Evolutionary conservation across 2,329 filamentous ascomycete species (phyloP).

Genomic region (Ceratocystis destructans): DNA sequence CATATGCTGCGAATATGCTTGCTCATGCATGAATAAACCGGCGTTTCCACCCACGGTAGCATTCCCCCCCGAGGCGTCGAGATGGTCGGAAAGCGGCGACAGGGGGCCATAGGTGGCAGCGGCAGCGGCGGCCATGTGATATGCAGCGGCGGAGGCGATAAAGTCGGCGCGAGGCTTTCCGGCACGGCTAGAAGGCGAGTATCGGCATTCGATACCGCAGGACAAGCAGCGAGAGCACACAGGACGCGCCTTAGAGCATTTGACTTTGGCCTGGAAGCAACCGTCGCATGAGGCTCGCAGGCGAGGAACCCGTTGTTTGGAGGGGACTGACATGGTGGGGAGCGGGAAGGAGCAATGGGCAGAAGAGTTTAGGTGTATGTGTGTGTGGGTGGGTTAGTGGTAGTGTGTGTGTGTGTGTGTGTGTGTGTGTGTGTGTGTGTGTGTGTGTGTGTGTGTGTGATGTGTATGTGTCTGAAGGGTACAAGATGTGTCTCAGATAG

Average conservation of each 20-base stretch:
- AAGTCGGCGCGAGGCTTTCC: constrained; percentile 24
- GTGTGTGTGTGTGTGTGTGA: background rate
- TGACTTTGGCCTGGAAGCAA: constrained; percentile 43
- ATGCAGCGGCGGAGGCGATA: background rate
- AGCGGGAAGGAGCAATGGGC: background rate
- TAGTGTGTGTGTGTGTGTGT: too few species aligned
- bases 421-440: too few species aligned
- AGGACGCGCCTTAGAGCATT: constrained; percentile 40
- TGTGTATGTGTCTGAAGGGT: background rate
- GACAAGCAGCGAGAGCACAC: constrained; percentile 39
- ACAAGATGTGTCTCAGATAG: background rate
- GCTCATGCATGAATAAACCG: constrained; percentile 9
- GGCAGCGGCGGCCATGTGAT: constrained; percentile 5
- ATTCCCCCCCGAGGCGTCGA: background rate
- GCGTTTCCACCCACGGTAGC: background rate
- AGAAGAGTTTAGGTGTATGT: background rate
- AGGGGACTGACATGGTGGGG: constrained; percentile 8
- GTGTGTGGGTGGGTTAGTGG: too few species aligned
- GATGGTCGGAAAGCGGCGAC: constrained; percentile 6
- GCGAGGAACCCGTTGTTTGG: constrained; percentile 30
- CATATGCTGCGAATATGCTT: constrained; percentile 10
- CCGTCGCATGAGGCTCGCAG: constrained; percentile 39
- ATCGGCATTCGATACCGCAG: constrained; percentile 37
- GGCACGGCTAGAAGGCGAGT: constrained; percentile 38
- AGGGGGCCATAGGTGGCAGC: background rate